Base-by-base conservation (phyloP, 306 rosid genomes). In the Cicer cuneatum region DNA sequence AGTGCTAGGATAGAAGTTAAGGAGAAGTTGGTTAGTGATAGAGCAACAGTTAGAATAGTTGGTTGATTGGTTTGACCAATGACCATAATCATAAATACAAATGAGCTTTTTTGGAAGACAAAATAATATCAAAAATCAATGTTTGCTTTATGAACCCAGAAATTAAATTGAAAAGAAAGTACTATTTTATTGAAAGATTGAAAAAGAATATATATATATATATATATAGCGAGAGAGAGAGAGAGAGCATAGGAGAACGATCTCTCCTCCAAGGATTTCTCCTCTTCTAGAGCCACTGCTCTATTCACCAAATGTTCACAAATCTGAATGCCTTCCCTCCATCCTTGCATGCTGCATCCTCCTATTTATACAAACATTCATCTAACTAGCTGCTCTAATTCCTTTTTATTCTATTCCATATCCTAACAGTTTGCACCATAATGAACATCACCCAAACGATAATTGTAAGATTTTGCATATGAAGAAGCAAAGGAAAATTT, bases 1-100 rank as follows among this genome's bases (percentile, higher is more conserved):
- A 29, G 3, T 29, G 35, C 35, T 29, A 29, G 35, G 5, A 29
- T 29, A 47, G 52, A 45, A 45, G 14, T 10, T 10, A 10, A 10
- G 49, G 35, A 29, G 35, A 29, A 29, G n/a, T 43, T 5, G n/a
- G 21, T 49, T 49, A 49, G 2, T 49, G 56, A 49, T 29, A 7
- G 56, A n/a, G 56, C 21, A 49, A 49, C 1, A 14, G 10, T 49
- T 49, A 49, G 56, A 49, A 4, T 49, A 49, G 56, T 7, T 49
- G 56, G 56, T 49, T 49, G 8, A 7, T 14, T 49, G 56, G 56
- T 49, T 49, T 29, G 35, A 29, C 35, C 35, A 29, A 21, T 52
- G 18, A 66, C 56, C 71, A 51, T 56, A 68, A 15, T 41, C 65
- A 82, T 54, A 51, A 37, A 37, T 38, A 71, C 13, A 57, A 35